Conservation (phyloP, 306 rosid species). For the Sechiopsis laciniata region DNA sequence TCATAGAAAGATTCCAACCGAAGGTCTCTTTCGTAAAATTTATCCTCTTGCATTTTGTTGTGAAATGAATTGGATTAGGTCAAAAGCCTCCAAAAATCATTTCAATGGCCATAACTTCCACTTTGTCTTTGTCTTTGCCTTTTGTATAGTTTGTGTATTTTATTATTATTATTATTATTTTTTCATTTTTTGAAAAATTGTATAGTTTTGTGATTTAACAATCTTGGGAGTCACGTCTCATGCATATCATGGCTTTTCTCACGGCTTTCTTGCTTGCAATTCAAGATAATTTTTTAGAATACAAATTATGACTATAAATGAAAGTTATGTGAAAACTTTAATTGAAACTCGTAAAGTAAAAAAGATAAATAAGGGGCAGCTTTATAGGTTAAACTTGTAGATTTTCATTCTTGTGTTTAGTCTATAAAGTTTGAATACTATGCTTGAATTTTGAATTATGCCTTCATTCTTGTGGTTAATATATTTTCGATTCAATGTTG, state of each 20-base stretch:
- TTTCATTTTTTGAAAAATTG: too few relatives aligned
- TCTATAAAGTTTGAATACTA: too few relatives aligned
- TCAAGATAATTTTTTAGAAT: background rate
- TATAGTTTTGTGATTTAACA: background rate
- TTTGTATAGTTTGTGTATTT: background rate
- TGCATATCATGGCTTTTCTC: constrained; percentile 11
- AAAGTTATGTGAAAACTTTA: background rate
- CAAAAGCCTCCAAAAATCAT: background rate
- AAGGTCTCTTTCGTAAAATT: background rate
- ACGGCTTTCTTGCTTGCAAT: constrained; percentile 8
- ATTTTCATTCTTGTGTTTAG: too few relatives aligned
- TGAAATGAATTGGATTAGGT: constrained; percentile 7
- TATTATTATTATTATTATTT: too few relatives aligned
- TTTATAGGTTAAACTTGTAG: background rate
- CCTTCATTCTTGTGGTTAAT: too few relatives aligned
- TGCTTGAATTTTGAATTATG: too few relatives aligned
- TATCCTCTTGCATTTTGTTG: background rate
- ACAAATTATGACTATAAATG: background rate
- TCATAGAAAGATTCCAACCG: constrained; percentile 7
- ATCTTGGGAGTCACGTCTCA: constrained; percentile 18
- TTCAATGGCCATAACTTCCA: background rate
- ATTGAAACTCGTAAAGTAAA: background rate
- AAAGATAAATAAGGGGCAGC: too few relatives aligned
- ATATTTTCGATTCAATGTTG: background rate
- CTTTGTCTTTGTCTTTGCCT: background rate